Base-by-base conservation (phyloP, 176 grass and related monocot species). In the Coix lacrymajobi region DNA sequence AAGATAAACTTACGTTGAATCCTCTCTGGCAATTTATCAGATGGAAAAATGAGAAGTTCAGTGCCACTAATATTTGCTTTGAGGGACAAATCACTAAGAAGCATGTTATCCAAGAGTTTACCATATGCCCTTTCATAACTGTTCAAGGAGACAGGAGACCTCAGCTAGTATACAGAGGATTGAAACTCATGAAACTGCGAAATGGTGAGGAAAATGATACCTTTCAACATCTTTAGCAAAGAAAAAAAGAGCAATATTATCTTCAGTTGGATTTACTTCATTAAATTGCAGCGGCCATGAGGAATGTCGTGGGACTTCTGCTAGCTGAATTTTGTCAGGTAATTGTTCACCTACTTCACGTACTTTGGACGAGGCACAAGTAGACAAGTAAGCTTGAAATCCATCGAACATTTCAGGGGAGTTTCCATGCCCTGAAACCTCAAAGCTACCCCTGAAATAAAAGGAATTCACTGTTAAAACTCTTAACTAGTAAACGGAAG, bases 201-300 rank as follows among this genome's bases (percentile, higher is more conserved):
- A 64, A 75, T 61, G 71, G 57, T 72, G 43, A 72, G 46, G 8
- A 68, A 74, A 76, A n/a, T 20, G 51, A 46, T 89, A 96, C 97
- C 97, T 96, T 81, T 90, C 87, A 77, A 77, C 22, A 85, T 99
- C 97, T 89, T 91, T 94, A 81, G 97, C 97, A 89, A 99, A 99
- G 87, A 96, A 99, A 80, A 90, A 99, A 85, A 99, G 81, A 69
- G 85, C 93, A 85, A 99, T 91, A 64, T 91, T 86, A 87, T 94
- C 87, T 88, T 99, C 91, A 71, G 75, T 87, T 7, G 85, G 87
- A 39, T 88, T 82, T 71, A 64, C 83, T 68, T 89, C 83, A 54
- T 96, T 90, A 86, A 94, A 96, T 56, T 92, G 91, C 38, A 56
- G 62, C 11, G 97, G 97, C 97, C 97, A 99, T 38, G 76, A 83